Base-by-base conservation (phyloP, 1,139 yeast species). In the Cylindricascospora bacillispora region DNA sequence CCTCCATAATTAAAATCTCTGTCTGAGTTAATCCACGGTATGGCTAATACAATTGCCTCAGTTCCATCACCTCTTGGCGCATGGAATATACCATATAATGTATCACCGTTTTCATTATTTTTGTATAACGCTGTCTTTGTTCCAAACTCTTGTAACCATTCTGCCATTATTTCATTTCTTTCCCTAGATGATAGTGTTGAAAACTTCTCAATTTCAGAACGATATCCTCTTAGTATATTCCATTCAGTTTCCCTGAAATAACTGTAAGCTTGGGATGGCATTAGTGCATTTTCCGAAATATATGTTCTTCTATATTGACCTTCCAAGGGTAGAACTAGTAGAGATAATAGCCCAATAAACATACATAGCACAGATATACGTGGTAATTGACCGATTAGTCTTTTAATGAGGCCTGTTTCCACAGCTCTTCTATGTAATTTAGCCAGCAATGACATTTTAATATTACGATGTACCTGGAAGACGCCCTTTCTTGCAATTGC, bases 21-120 rank as follows among this genome's bases (percentile, higher is more conserved):
- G 40, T 71, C 73, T 18, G 65, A 57, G 39, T 76, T 81, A 29
- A 48, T 55, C 92, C 95, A 89, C 0, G 98, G 95, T 5, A 92
- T 85, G 6, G 78, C 80, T 27, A 92, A 55, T 3, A 86, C 93
- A 73, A 92, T 79, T 1, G 95, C 85, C 52, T 92, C 98, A 1
- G 97, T 85, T 38, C 89, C 93, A 46, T 89, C 97, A 15, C 97
- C 95, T 40, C 95, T 62, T 2, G 97, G 93, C 0, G 95, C 93
- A 49, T 83, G 94, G 57, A 82, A 65, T 11, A 86, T 70, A 1
- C 85, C 94, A 50, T 86, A 89, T 23, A 83, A 61, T 12, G 83
- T 77, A 15, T 62, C 60, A 10, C 72, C 69, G 17, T 54, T 49
- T 6, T 36, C 41, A 30, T 60, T 60, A 37, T 66, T 60, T 16